phyloP scores from a whole-genome alignment of 1,139 yeast genomes.

The Lodderomyces theae region DNA sequence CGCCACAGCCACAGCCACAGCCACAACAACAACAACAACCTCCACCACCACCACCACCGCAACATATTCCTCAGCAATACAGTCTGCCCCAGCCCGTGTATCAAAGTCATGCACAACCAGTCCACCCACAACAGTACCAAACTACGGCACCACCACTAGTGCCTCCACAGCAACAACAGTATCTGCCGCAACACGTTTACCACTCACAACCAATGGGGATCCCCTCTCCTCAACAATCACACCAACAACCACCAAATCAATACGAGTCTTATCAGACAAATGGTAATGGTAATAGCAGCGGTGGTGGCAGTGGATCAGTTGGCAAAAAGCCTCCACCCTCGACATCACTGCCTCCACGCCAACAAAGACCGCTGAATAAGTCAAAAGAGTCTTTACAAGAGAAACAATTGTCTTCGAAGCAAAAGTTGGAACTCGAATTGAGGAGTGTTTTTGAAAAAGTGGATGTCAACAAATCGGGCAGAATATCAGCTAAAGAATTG shows the following conservation, averaged over 20 bases:
- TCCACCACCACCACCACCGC: no score
- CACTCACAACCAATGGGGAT: conserved; percentile 6
- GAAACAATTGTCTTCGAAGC: conserved; percentile 12
- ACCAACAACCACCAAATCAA: conserved; percentile 14
- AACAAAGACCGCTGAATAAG: conserved; percentile 10
- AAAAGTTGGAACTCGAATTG: conserved; percentile 44
- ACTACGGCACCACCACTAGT: conserved; percentile 14
- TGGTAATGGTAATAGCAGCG: conserved; percentile 4
- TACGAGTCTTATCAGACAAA: conserved; percentile 12
- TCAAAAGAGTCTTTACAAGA: conserved; percentile 12
- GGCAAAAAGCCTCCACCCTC: conserved; percentile 12
- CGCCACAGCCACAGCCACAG: conserved; percentile 12
- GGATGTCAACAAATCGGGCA: conserved; percentile 54
- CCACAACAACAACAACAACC: no score
- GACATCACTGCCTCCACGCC: conserved; percentile 11
- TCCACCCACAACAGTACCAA: conserved; percentile 13
- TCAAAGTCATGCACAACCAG: conserved; percentile 15
- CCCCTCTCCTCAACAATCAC: conserved; percentile 13
- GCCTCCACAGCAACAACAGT: conserved; percentile 17
- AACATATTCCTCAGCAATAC: conserved; percentile 14
- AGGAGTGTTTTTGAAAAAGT: conserved; percentile 55
- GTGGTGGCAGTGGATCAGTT: conserved; percentile 7
- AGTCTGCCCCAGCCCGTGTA: conserved; percentile 16
- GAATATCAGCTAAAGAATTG: conserved; percentile 57
- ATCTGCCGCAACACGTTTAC: conserved; percentile 13